A percentile compares a stretch with the other conserved stretches of the same genome.
phyloP scores from a whole-genome alignment of 129 eudicot genomes.

The Tagetes patula region DNA sequence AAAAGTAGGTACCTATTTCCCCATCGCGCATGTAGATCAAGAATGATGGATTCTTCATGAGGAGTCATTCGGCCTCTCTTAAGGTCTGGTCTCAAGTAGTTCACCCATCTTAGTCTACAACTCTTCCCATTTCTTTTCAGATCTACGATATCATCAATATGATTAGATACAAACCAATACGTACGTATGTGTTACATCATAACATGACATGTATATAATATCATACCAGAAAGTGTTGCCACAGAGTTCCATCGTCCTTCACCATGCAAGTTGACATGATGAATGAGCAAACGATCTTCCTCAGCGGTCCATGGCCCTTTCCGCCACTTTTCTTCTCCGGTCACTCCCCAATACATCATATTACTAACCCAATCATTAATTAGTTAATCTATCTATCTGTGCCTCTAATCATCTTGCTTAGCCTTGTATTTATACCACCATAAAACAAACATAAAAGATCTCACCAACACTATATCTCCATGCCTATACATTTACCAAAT shows the following conservation, averaged over 20 bases:
- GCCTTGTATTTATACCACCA: constrained; percentile 63
- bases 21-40: constrained; percentile 85
- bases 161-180: not conserved
- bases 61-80: constrained; percentile 89
- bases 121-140: constrained; percentile 90
- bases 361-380: not conserved
- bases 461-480: not conserved
- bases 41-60: constrained; percentile 65
- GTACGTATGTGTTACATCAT: not conserved
- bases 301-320: constrained; percentile 96
- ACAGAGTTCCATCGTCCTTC: constrained; percentile 96
- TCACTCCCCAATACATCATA: constrained; percentile 54
- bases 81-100: constrained; percentile 83
- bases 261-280: constrained; percentile 75
- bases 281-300: constrained; percentile 76
- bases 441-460: constrained; percentile 21
- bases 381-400: constrained; percentile 37
- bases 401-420: constrained; percentile 43
- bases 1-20: constrained; percentile 63
- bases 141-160: constrained; percentile 33
- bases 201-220: not conserved
- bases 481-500: constrained; percentile 10
- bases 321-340: constrained; percentile 71
- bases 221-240: constrained; percentile 64
- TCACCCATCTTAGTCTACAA: constrained; percentile 94